Evolutionary conservation across 225 moss, liverwort and hornwort genomes (phyloP), one percentile per base, ranked within the genome.

Genomic region (Rhytidiadelphus loreus): DNA sequence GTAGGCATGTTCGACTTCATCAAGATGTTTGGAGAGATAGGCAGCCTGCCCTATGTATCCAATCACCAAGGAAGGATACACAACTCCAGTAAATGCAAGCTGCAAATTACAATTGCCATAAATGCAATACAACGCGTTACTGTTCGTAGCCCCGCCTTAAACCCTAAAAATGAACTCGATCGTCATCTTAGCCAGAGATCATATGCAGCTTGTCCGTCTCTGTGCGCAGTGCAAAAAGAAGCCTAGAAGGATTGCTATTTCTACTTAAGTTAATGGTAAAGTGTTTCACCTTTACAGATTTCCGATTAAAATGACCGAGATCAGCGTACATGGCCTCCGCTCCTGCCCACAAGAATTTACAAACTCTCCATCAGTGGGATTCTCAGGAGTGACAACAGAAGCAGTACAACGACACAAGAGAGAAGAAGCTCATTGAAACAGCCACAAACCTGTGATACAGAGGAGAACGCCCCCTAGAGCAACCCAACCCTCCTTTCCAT

Each of bases 281-380:
- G 75, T 80, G 65, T 48, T 65, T 92, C 82, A 97, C 97, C 96
- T 97, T 95, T 82, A 98, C 95, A 58, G 98, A 95, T 87, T 84
- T 88, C 39, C 87, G 88, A 58, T 93, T 91, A 88, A 98, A 98
- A 89, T 97, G 97, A 46, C 98, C 97, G 63, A 96, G 86, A 80
- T 98, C 98, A 57, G 96, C 98, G 90, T 95, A 97, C 98, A 98
- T 96, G 80, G 97, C 98, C 90, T 97, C 98, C 75, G 95, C 94
- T 62, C 97, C 98, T 98, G 95, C 91, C 91, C 86, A 73, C 76
- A 89, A 77, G 29, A 37, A 63, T 43, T 70, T 46, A 24, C 39
- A 87, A 74, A 77, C 52, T 7, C 7, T 59, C 33, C 69, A 56
- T 81, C 11, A 87, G 46, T 53, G 39, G 56, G 61, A 84, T 86